Evolutionary conservation across 768 basidiomycete species (phyloP).

Genomic region (Amanita rubescens): DNA sequence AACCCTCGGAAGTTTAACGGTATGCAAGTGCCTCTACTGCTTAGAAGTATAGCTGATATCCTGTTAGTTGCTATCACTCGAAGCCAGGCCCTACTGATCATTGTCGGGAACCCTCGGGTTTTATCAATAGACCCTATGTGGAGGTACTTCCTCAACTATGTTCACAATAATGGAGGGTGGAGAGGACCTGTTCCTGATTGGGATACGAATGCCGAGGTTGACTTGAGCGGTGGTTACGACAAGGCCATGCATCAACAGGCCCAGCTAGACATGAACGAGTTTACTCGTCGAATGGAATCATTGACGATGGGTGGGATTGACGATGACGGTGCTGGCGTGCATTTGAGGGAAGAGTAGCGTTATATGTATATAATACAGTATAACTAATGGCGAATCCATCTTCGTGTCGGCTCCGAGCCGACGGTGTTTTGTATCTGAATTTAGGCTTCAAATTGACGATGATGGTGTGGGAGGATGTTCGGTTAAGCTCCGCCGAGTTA

Average conservation of each 20-base stretch:
- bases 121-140: slow-evolving; percentile 57
- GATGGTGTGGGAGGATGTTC: too few species aligned
- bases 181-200: slow-evolving; percentile 37
- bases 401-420: too few species aligned
- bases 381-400: too few species aligned
- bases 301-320: slow-evolving; percentile 13
- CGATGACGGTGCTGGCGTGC: slow-evolving; percentile 14
- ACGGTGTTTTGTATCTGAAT: too few species aligned
- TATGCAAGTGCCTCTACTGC: slow-evolving; percentile 12
- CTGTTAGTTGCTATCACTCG: slow-evolving; percentile 56
- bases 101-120: slow-evolving; percentile 54
- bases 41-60: background rate
- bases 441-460: too few species aligned
- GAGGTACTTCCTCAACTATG: slow-evolving; percentile 52
- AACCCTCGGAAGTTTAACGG: slow-evolving; percentile 52
- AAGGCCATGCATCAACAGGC: slow-evolving; percentile 15
- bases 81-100: slow-evolving; percentile 53
- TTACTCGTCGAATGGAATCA: slow-evolving; percentile 22
- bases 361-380: too few species aligned
- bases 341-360: slow-evolving; percentile 3
- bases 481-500: background rate
- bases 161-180: slow-evolving; percentile 50
- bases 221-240: slow-evolving; percentile 18
- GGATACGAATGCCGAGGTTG: slow-evolving; percentile 30
- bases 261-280: slow-evolving; percentile 26